A percentile compares a stretch with the other conserved stretches of the same genome.
Conservation (phyloP, 2,329 filamentous ascomycete genomes). For the Nemania bipapillata region DNA sequence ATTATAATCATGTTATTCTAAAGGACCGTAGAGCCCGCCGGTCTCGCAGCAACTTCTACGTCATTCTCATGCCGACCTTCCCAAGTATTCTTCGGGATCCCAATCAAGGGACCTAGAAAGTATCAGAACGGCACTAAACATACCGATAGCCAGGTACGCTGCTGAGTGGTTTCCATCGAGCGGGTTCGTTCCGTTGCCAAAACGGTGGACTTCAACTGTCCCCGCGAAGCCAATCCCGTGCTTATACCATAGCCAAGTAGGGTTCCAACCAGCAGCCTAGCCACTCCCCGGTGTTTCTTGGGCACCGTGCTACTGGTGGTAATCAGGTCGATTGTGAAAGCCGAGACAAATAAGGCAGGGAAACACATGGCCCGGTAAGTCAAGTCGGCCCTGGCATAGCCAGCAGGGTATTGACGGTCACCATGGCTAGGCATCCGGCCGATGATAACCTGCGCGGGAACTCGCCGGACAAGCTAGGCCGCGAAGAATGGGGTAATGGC, state of each 20-base stretch:
- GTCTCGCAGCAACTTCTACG: background rate
- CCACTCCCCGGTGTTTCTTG: constrained; percentile 62
- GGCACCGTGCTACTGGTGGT: constrained; percentile 62
- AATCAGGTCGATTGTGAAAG: constrained; percentile 61
- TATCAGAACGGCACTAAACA: constrained; percentile 29
- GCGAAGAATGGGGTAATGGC: constrained; percentile 55
- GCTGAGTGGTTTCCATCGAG: constrained; percentile 34
- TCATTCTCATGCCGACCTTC: background rate
- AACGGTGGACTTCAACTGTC: constrained; percentile 46
- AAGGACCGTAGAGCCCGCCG: background rate
- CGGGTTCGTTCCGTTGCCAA: constrained; percentile 12
- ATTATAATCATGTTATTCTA: no score
- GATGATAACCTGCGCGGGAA: constrained; percentile 61
- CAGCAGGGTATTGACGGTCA: constrained; percentile 37
- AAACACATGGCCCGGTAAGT: constrained; percentile 59
- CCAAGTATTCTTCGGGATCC: constrained; percentile 4
- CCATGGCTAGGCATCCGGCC: constrained; percentile 54
- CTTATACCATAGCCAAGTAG: constrained; percentile 57
- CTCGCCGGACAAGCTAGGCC: constrained; percentile 59
- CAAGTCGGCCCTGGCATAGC: constrained; percentile 59
- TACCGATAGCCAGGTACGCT: constrained; percentile 33
- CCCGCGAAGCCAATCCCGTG: constrained; percentile 58
- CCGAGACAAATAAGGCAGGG: constrained; percentile 50
- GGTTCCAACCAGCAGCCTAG: constrained; percentile 61
- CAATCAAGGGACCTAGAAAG: constrained; percentile 25